A percentile compares a stretch with the other conserved stretches of the same genome.
Conservation (phyloP, 2,329 filamentous ascomycete genomes). For the Pyrenophora tritici-repentis region DNA sequence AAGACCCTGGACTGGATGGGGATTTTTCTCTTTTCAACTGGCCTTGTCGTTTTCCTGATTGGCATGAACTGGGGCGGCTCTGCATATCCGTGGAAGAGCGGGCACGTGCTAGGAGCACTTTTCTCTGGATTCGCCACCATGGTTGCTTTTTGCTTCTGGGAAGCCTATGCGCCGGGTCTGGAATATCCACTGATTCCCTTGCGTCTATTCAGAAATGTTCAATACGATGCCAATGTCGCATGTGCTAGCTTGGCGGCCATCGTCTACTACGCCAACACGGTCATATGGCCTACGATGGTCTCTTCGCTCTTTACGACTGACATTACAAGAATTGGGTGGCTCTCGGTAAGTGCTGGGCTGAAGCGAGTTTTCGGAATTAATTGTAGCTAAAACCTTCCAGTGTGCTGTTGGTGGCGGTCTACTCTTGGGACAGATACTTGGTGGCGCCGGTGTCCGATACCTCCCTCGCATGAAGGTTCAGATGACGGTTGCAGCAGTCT, state of each 20-base stretch:
- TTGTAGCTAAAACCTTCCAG: constrained; percentile 15
- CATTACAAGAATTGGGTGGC: constrained; percentile 37
- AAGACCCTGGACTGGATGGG: constrained; percentile 54
- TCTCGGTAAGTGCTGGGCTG: constrained; percentile 26
- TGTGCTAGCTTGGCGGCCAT: constrained; percentile 42
- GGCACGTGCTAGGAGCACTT: constrained; percentile 43
- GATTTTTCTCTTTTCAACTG: constrained; percentile 53
- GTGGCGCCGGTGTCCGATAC: constrained; percentile 36
- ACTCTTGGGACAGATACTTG: constrained; percentile 38
- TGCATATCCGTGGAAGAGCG: constrained; percentile 43
- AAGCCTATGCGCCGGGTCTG: constrained; percentile 30
- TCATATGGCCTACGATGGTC: constrained; percentile 42
- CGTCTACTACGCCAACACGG: constrained; percentile 42
- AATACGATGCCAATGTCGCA: constrained; percentile 40
- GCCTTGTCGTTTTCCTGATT: constrained; percentile 54
- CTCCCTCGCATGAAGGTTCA: constrained; percentile 40
- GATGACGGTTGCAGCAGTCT: constrained; percentile 33
- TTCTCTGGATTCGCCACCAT: constrained; percentile 40
- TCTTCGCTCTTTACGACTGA: constrained; percentile 36
- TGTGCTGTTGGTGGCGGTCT: constrained; percentile 42
- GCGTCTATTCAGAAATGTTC: constrained; percentile 43
- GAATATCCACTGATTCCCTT: constrained; percentile 47
- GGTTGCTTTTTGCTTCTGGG: constrained; percentile 40
- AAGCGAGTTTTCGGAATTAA: not conserved
- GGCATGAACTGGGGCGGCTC: constrained; percentile 53